Conservation (phyloP, 306 rosid species). For the Sophora flavescens region DNA sequence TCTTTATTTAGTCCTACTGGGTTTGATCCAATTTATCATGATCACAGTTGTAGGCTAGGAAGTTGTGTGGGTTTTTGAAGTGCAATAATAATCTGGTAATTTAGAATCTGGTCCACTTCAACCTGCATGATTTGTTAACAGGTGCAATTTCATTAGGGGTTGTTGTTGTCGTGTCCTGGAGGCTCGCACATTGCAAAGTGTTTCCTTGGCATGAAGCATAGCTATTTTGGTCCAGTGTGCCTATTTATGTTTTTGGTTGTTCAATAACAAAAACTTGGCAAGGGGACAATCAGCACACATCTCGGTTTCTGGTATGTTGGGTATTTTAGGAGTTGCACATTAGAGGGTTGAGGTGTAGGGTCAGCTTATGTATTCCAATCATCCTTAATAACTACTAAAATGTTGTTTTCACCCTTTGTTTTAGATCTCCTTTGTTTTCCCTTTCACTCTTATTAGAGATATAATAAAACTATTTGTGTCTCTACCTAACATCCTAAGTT, state of each 20-base stretch:
- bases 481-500: neutral
- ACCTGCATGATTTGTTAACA: neutral
- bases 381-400: neutral
- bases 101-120: neutral
- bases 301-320: neutral
- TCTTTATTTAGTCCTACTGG: neutral
- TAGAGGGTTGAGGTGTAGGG: neutral
- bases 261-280: neutral
- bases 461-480: neutral
- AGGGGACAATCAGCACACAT: neutral
- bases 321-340: neutral
- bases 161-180: neutral
- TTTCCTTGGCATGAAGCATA: neutral
- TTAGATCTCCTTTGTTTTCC: neutral
- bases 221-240: neutral
- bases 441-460: neutral
- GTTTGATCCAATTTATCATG: neutral
- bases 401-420: neutral
- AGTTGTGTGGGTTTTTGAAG: neutral
- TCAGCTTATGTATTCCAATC: neutral
- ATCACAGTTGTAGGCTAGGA: neutral
- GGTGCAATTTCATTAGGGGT: neutral
- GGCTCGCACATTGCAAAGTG: neutral
- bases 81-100: neutral
- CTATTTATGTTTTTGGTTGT: too few species aligned